Evolutionary conservation across 2,329 filamentous ascomycete species (phyloP), one percentile per base, ranked within the genome.

Genomic region (Samsoniella hepiali): DNA sequence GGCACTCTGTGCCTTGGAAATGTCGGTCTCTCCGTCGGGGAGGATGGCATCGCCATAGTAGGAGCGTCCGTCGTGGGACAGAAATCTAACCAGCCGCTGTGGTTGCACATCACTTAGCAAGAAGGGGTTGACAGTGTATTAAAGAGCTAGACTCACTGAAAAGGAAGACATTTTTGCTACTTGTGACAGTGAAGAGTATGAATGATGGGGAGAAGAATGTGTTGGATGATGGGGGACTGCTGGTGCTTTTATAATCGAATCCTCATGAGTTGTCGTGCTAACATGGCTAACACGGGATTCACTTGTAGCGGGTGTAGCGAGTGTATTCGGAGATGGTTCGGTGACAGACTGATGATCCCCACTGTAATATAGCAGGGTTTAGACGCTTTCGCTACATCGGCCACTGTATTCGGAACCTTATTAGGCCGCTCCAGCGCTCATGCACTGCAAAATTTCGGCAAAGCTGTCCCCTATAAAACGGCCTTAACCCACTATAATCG

Each of bases 11-110:
- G 83, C 81, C 75, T 86, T 82, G 65, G 83, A 77, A 66, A 91
- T 81, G 69, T 91, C 86, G 56, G 73, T 84, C 45, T 82, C 76
- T 27, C 86, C 87, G 0, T 75, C 60, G 3, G 88, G 86, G 27
- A 91, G 82, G 63, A 92, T 85, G 65, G 90, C 89, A 76, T 93
- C 88, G 68, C 90, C 90, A 67, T 91, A 91, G 75, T 91, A 89
- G 42, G 84, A 82, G 63, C 81, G 80, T 72, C 89, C 89, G 70
- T 92, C 87, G 69, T 83, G 85, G 69, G 88, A 86, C 9, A 91
- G 82, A 76, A 92, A 93, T 60, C 90, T 87, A 68, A 93, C 79
- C 45, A 93, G 86, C 70, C 88, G 85, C 86, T 91, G 70, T 40
- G 36, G 61, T 58, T 42, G 50, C 36, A 29, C 32, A 56, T 59